Evolutionary conservation across 371 early-diverging fungal species (phyloP).

Genomic region (Neoconidiobolus thromboides): DNA sequence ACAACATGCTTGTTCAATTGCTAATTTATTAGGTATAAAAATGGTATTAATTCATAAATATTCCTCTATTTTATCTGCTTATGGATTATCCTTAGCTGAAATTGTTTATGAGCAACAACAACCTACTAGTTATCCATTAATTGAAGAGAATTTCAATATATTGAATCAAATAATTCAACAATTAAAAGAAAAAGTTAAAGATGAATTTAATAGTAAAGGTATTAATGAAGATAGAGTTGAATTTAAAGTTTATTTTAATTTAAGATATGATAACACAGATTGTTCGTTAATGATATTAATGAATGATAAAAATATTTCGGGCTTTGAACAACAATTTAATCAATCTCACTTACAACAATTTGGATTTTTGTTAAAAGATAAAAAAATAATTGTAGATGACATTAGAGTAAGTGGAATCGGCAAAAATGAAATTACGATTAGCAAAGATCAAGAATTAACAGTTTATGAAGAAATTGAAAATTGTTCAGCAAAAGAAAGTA

Average conservation of each 20-base stretch:
- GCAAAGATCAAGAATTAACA: background rate
- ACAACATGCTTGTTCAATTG: conserved; percentile 86
- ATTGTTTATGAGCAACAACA: conserved; percentile 83
- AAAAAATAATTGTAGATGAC: conserved; percentile 76
- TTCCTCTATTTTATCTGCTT: conserved; percentile 82
- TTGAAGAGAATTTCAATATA: conserved; percentile 12
- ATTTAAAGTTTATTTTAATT: conserved; percentile 54
- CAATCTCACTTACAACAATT: conserved; percentile 67
- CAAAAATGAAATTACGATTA: conserved; percentile 13
- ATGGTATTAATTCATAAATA: conserved; percentile 67
- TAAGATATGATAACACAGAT: conserved; percentile 89
- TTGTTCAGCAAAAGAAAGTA: background rate
- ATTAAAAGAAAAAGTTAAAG: conserved; percentile 26
- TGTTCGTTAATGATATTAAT: conserved; percentile 80
- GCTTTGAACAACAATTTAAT: conserved; percentile 38
- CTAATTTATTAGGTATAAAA: conserved; percentile 64
- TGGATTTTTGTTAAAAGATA: conserved; percentile 68
- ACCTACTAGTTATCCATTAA: conserved; percentile 34
- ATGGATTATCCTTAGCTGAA: conserved; percentile 78
- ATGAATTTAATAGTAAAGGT: conserved; percentile 34
- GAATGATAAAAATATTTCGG: conserved; percentile 31
- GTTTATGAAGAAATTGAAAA: conserved; percentile 5
- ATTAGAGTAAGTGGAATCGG: conserved; percentile 81
- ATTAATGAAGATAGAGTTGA: conserved; percentile 32
- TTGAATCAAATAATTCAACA: conserved; percentile 26